phyloP scores from a whole-genome alignment of 1,284 basidiomycete genomes.

The Rhodotorula sp. region DNA sequence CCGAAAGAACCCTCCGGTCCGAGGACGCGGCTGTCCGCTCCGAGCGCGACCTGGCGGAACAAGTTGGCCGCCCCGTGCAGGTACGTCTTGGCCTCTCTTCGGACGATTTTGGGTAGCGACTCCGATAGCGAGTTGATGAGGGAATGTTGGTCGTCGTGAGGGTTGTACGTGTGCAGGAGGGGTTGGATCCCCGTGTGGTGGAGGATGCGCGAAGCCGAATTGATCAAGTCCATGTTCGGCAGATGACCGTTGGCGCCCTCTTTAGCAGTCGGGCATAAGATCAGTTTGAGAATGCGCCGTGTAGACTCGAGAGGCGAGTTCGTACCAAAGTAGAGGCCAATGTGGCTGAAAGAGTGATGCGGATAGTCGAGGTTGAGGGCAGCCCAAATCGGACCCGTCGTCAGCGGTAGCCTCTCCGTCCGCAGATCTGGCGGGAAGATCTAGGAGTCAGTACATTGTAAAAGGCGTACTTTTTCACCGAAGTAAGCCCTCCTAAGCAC shows the following conservation, averaged over 20 bases:
- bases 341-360: constrained; percentile 89
- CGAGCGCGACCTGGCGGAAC: constrained; percentile 64
- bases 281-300: too few relatives aligned
- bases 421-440: constrained; percentile 58
- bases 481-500: constrained; percentile 29
- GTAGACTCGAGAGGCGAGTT: constrained; percentile 1
- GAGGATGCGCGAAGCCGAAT: constrained; percentile 74
- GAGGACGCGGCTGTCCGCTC: constrained; percentile 58
- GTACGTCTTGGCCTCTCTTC: constrained; percentile 56
- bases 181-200: constrained; percentile 70
- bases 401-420: constrained; percentile 62
- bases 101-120: background rate
- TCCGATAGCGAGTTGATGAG: background rate
- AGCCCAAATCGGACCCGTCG: constrained; percentile 85
- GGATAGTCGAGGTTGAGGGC: constrained; percentile 94
- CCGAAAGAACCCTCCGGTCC: constrained; percentile 54
- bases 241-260: constrained; percentile 93
- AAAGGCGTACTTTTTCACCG: too few relatives aligned
- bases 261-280: constrained; percentile 48
- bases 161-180: constrained; percentile 58
- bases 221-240: constrained; percentile 93
- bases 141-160: constrained; percentile 7
- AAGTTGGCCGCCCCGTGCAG: constrained; percentile 63
- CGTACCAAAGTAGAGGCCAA: constrained; percentile 86
- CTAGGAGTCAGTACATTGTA: background rate